Conservation (phyloP, 345 rosid genomes). For the Salix arbutifolia region DNA sequence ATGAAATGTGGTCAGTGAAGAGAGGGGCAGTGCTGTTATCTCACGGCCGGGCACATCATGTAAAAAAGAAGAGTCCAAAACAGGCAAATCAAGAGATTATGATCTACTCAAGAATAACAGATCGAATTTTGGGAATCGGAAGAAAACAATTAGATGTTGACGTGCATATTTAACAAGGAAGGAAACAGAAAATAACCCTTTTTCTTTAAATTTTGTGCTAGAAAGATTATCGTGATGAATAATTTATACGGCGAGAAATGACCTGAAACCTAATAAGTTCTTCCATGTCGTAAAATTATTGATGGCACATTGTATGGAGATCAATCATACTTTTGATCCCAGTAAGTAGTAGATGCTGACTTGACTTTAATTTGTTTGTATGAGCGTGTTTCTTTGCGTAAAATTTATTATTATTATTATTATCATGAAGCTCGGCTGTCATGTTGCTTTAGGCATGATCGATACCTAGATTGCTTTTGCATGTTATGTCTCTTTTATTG, state of each 20-base stretch:
- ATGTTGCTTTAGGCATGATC: not conserved
- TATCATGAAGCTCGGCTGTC: not conserved
- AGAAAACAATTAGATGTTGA: slow-evolving; percentile 31
- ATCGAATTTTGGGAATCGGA: slow-evolving; percentile 9
- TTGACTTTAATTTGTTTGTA: not conserved
- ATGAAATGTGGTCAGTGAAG: not conserved
- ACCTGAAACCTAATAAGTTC: not conserved
- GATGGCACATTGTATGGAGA: not conserved
- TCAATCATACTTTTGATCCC: not conserved
- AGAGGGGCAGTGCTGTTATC: not conserved
- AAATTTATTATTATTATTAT: not conserved
- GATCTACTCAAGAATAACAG: not conserved
- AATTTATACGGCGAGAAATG: not conserved
- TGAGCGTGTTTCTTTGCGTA: not conserved
- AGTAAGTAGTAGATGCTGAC: not conserved
- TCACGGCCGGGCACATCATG: not conserved
- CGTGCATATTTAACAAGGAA: slow-evolving; percentile 4
- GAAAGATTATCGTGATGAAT: not conserved
- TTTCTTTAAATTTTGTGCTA: not conserved
- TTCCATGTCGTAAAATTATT: not conserved
- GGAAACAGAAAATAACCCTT: not conserved
- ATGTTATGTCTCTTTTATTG: not conserved
- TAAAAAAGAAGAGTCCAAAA: not conserved
- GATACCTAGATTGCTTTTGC: not conserved
- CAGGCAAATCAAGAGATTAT: slow-evolving; percentile 11